Percentiles rank a stretch among this genome's conserved stretches.
phyloP scores from a whole-genome alignment of 208 protist species.

The Herpetomonas samuelpessoai region DNA sequence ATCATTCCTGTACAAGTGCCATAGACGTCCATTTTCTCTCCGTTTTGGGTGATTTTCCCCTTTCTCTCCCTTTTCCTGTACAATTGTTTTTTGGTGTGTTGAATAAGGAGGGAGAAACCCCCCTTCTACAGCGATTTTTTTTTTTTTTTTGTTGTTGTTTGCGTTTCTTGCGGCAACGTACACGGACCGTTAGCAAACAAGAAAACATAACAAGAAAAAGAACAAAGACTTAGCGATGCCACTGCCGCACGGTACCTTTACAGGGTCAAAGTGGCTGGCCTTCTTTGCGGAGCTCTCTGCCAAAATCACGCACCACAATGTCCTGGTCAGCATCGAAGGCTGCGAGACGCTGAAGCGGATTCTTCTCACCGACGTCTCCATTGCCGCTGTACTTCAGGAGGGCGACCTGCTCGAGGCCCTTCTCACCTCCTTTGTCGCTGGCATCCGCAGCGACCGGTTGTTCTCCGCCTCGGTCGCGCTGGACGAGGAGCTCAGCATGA shows the following conservation, averaged over 20 bases:
- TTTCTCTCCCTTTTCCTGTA: constrained; percentile 12
- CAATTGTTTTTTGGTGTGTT: not conserved
- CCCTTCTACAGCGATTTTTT: not conserved
- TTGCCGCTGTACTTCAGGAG: constrained; percentile 76
- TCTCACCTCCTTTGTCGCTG: constrained; percentile 52
- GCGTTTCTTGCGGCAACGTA: too few species aligned
- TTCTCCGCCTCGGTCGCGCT: constrained; percentile 17
- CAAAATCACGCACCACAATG: constrained; percentile 82
- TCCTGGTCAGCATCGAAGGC: constrained; percentile 72
- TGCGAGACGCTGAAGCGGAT: constrained; percentile 71
- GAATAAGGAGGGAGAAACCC: not conserved
- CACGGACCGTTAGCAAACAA: too few species aligned
- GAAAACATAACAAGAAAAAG: too few species aligned
- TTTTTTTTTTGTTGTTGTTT: not conserved
- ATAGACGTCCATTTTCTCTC: not conserved
- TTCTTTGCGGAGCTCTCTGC: constrained; percentile 87
- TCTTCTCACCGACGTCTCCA: constrained; percentile 63
- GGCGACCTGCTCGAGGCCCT: constrained; percentile 56
- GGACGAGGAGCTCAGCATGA: constrained; percentile 55
- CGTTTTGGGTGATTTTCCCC: constrained; percentile 1
- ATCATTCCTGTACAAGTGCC: not conserved
- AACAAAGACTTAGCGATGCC: constrained; percentile 67
- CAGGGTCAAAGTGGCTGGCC: constrained; percentile 74
- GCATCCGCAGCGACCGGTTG: constrained; percentile 26
- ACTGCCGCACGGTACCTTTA: constrained; percentile 47